A percentile compares a stretch with the other conserved stretches of the same genome.
phyloP scores from a whole-genome alignment of 257 asterid genomes.

The Ocimum tenuiflorum region DNA sequence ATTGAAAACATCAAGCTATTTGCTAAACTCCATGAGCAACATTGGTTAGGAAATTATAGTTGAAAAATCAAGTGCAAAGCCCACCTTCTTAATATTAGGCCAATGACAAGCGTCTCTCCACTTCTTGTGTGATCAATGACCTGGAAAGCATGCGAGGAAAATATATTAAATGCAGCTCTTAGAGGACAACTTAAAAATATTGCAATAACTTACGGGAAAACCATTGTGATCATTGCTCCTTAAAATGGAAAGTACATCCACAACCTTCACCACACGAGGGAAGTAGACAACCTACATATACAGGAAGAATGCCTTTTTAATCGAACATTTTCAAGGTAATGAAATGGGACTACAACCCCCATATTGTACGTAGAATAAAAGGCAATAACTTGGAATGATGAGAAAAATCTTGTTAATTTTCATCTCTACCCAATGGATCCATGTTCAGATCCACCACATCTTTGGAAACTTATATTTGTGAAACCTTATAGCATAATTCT shows the following conservation, averaged over 20 bases:
- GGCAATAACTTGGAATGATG: too few relatives aligned
- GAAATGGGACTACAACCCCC: neutral
- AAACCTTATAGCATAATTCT: neutral
- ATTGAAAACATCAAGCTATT: neutral
- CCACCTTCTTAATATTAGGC: constrained; percentile 86
- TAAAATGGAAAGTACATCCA: constrained; percentile 73
- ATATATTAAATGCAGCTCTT: constrained; percentile 14
- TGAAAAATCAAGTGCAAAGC: constrained; percentile 7
- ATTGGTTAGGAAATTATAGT: neutral
- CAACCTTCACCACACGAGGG: constrained; percentile 86
- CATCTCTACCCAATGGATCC: neutral
- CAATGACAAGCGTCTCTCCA: constrained; percentile 93
- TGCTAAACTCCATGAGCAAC: neutral
- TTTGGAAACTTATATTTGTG: neutral
- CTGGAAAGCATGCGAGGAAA: constrained; percentile 28
- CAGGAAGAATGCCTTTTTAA: constrained; percentile 5
- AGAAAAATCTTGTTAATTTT: too few relatives aligned
- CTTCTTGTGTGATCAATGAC: constrained; percentile 83
- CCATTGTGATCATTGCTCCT: constrained; percentile 91
- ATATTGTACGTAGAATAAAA: neutral
- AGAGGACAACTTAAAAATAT: constrained; percentile 2
- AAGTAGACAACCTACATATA: constrained; percentile 71
- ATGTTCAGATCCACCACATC: neutral
- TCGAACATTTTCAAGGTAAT: constrained; percentile 6
- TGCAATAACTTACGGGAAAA: constrained; percentile 67